Evolutionary conservation across 1,139 yeast species (phyloP).

Genomic region (Geotrichum fermentans): DNA sequence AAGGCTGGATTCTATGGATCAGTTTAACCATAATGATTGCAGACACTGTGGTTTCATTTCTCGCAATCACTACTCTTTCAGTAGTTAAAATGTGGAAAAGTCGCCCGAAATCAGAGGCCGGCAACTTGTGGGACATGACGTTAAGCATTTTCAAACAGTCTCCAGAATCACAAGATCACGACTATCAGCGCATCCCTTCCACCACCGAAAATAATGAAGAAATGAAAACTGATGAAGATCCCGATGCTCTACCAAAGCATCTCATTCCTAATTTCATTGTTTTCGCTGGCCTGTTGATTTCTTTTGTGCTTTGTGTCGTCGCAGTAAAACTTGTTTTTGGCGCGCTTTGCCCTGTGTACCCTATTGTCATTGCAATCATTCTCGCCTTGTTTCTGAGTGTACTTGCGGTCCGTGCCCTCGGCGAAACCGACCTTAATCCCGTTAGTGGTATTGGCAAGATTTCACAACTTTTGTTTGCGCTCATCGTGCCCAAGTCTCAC

Average conservation of each 20-base stretch:
- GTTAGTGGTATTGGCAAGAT: conserved; percentile 95
- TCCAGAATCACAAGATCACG: not conserved
- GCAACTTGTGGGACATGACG: conserved; percentile 2
- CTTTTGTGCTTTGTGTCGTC: conserved; percentile 62
- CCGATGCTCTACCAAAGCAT: conserved; percentile 42
- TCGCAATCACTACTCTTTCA: conserved; percentile 49
- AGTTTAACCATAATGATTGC: conserved; percentile 90
- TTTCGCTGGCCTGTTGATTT: conserved; percentile 54
- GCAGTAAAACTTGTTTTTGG: conserved; percentile 69
- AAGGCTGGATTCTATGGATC: conserved; percentile 97
- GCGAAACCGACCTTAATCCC: conserved; percentile 95
- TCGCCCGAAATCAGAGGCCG: not conserved
- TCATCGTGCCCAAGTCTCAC: conserved; percentile 65
- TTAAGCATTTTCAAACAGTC: conserved; percentile 2
- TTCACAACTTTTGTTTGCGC: conserved; percentile 82
- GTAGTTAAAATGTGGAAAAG: conserved; percentile 16
- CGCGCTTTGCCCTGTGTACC: conserved; percentile 61
- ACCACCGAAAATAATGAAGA: not conserved
- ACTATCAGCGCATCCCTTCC: not conserved
- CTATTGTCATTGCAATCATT: conserved; percentile 61
- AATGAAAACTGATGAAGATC: conserved; percentile 37
- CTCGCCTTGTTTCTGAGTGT: conserved; percentile 76
- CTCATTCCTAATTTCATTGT: conserved; percentile 52
- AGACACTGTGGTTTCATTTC: conserved; percentile 79
- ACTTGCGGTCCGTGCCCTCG: conserved; percentile 86